These are phyloP conservation scores for Diophrys appendiculata DNA, from an alignment of 73 alveolate species.

Conservation along the genomic window DNA sequence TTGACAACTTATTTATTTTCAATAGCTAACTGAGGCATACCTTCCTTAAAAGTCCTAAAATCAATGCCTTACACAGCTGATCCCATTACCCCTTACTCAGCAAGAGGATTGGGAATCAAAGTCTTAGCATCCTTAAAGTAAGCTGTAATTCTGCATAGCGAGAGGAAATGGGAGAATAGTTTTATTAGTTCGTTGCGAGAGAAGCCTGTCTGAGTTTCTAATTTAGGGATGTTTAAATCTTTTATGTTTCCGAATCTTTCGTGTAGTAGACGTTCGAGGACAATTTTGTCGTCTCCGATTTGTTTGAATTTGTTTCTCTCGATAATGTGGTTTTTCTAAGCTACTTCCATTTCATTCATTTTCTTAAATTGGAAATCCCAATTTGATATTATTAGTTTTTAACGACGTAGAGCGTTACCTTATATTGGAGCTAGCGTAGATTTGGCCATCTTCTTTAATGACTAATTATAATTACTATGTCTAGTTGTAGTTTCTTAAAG, in stretches of 20 bases:
- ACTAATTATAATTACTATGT: no score
- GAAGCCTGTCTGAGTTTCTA: neutral
- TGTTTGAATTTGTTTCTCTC: conserved; percentile 1
- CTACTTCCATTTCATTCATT: neutral
- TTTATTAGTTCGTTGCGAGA: neutral
- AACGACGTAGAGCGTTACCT: neutral
- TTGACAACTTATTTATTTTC: conserved; percentile 35
- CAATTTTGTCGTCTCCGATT: neutral
- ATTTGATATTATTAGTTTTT: neutral
- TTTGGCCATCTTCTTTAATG: neutral
- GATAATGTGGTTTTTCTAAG: neutral
- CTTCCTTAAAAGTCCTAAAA: conserved; percentile 39
- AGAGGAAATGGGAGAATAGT: neutral
- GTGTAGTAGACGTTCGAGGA: neutral
- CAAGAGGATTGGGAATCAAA: neutral
- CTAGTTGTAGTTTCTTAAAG: no score
- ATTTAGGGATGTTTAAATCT: neutral
- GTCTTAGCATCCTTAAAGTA: neutral
- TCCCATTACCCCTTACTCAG: no score
- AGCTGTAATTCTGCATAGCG: neutral
- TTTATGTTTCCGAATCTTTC: neutral
- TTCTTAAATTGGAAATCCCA: neutral
- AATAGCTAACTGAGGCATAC: conserved; percentile 37
- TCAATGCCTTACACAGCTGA: conserved; percentile 40
- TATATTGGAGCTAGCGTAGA: neutral